Evolutionary conservation across 805 yeast genomes (phyloP).

Genomic region (Debaryomyces castellii): DNA sequence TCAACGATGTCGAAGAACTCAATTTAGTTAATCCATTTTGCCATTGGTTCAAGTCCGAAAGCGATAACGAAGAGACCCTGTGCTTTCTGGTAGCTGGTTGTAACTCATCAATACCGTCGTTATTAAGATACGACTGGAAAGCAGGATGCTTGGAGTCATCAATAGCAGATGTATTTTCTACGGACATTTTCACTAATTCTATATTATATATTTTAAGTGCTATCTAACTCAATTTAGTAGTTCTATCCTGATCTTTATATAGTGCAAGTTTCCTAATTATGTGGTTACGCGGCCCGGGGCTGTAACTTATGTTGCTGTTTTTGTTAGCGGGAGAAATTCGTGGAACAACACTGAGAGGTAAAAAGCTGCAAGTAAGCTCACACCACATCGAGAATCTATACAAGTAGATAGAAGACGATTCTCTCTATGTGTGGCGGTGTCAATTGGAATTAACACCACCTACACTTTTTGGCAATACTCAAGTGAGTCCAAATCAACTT

Average conservation of each 20-base stretch:
- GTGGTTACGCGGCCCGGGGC: background rate
- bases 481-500: too few species aligned
- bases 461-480: too few species aligned
- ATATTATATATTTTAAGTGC: background rate
- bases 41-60: constrained; percentile 69
- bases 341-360: background rate
- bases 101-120: constrained; percentile 70
- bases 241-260: background rate
- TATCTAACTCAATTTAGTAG: background rate
- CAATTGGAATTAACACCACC: too few species aligned
- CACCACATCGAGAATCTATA: too few species aligned
- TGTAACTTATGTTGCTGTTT: background rate
- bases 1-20: constrained; percentile 34
- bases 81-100: constrained; percentile 62
- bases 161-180: constrained; percentile 5
- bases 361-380: too few species aligned
- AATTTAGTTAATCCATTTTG: constrained; percentile 45
- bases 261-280: background rate
- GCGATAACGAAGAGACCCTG: constrained; percentile 63
- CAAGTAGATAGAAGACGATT: too few species aligned
- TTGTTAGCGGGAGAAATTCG: background rate
- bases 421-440: too few species aligned
- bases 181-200: background rate
- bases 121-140: constrained; percentile 60
- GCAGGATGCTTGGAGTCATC: constrained; percentile 14